A percentile compares a stretch with the other conserved stretches of the same genome.
Conservation (phyloP, 2,329 filamentous ascomycete species). For the Aureobasidium sp. region DNA sequence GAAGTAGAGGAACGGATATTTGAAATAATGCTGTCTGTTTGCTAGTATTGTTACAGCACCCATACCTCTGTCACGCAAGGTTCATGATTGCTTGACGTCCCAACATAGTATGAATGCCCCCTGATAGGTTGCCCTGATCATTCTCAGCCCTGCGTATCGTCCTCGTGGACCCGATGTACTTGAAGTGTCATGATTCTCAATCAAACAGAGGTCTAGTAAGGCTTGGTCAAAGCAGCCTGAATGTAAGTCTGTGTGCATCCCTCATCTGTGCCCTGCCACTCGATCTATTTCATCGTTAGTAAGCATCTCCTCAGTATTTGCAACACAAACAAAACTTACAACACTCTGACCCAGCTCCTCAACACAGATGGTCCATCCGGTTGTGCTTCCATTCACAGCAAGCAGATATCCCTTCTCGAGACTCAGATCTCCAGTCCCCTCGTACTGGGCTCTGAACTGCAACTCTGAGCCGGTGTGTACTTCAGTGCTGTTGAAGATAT, state of each 20-base stretch:
- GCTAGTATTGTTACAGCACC: not conserved
- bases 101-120: not conserved
- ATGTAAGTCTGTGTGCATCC: slow-evolving; percentile 33
- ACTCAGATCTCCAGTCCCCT: slow-evolving; percentile 22
- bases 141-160: not conserved
- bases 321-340: slow-evolving; percentile 23
- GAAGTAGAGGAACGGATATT: no score
- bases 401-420: slow-evolving; percentile 33
- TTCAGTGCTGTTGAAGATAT: slow-evolving; percentile 29
- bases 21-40: not conserved
- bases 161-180: not conserved
- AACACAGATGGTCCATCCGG: slow-evolving; percentile 36
- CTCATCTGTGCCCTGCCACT: slow-evolving; percentile 31
- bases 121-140: not conserved
- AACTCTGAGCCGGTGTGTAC: slow-evolving; percentile 26
- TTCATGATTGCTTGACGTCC: not conserved
- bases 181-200: not conserved
- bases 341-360: slow-evolving; percentile 28
- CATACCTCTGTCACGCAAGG: not conserved
- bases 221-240: slow-evolving; percentile 32
- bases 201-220: slow-evolving; percentile 26
- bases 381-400: slow-evolving; percentile 29
- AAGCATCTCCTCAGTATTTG: not conserved
- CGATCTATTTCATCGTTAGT: slow-evolving; percentile 23
- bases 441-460: slow-evolving; percentile 26